Evolutionary conservation across 805 yeast species (phyloP).

Genomic region (Zygoascus biomembranicola): DNA sequence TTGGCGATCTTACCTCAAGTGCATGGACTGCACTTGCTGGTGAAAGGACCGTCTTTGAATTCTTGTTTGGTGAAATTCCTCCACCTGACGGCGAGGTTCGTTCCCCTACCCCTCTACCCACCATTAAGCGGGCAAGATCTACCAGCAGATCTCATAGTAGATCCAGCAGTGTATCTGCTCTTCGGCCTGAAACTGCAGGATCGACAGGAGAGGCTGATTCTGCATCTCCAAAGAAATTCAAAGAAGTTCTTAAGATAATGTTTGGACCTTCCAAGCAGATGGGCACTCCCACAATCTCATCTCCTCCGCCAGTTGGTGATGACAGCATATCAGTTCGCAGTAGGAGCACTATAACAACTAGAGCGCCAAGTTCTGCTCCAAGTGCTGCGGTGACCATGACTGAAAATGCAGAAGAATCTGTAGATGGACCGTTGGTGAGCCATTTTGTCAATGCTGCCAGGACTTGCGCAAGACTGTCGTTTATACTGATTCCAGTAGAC

Average conservation of each 20-base stretch:
- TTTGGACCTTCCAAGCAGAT: not conserved
- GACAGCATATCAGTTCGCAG: not conserved
- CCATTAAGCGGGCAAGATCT: not conserved
- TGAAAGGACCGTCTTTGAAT: not conserved
- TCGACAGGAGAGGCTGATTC: not conserved
- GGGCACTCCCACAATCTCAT: not conserved
- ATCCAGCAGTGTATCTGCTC: not conserved
- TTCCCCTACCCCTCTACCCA: not conserved
- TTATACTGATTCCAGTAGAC: slow-evolving; percentile 23
- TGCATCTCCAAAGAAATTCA: slow-evolving; percentile 9
- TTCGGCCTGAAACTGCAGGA: not conserved
- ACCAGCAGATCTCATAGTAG: not conserved
- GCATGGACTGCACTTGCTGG: not conserved
- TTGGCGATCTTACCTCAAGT: not conserved
- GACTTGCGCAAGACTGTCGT: slow-evolving; percentile 16
- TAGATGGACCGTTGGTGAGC: slow-evolving; percentile 10
- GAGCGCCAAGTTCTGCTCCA: not conserved
- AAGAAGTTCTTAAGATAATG: slow-evolving; percentile 12
- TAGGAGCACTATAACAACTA: not conserved
- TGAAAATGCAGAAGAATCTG: not conserved
- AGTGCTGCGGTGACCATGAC: not conserved
- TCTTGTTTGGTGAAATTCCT: not conserved
- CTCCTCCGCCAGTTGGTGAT: not conserved
- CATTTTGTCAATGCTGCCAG: slow-evolving; percentile 15
- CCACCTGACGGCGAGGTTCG: not conserved